Conservation (phyloP, 805 yeast species). For the Ogataea henricii region DNA sequence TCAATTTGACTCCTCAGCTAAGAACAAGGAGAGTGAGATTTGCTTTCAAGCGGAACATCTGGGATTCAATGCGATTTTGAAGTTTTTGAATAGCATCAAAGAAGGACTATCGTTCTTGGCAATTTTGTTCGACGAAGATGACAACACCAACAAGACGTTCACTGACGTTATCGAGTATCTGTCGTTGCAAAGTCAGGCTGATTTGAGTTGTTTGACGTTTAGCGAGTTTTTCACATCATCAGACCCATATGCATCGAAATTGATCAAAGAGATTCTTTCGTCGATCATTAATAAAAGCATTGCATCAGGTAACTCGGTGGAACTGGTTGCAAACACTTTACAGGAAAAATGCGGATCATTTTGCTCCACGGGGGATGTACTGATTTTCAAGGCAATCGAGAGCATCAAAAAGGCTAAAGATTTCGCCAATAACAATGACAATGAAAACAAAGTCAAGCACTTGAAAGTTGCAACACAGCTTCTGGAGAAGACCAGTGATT, state of each 20-base stretch:
- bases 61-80: conserved; percentile 76
- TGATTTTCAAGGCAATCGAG: conserved; percentile 92
- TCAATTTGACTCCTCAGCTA: conserved; percentile 48
- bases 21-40: conserved; percentile 53
- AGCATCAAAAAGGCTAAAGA: conserved; percentile 84
- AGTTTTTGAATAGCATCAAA: conserved; percentile 73
- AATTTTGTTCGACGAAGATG: conserved; percentile 74
- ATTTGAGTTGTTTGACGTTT: conserved; percentile 66
- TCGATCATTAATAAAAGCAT: conserved; percentile 88
- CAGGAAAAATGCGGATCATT: conserved; percentile 94
- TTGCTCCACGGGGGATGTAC: conserved; percentile 91
- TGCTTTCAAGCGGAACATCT: conserved; percentile 88
- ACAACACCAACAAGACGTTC: conserved; percentile 42
- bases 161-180: conserved; percentile 71
- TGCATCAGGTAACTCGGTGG: conserved; percentile 90
- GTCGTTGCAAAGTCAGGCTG: conserved; percentile 64
- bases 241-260: conserved; percentile 53
- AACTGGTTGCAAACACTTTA: conserved; percentile 79
- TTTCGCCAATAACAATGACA: conserved; percentile 67
- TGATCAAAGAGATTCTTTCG: conserved; percentile 83
- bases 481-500: conserved; percentile 77
- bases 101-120: conserved; percentile 89
- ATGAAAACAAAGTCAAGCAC: conserved; percentile 64
- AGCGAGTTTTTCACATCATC: conserved; percentile 76
- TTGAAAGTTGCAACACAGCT: conserved; percentile 73